Base-by-base conservation (phyloP, 2,329 filamentous ascomycete genomes). In the Botrytis cinerea region DNA sequence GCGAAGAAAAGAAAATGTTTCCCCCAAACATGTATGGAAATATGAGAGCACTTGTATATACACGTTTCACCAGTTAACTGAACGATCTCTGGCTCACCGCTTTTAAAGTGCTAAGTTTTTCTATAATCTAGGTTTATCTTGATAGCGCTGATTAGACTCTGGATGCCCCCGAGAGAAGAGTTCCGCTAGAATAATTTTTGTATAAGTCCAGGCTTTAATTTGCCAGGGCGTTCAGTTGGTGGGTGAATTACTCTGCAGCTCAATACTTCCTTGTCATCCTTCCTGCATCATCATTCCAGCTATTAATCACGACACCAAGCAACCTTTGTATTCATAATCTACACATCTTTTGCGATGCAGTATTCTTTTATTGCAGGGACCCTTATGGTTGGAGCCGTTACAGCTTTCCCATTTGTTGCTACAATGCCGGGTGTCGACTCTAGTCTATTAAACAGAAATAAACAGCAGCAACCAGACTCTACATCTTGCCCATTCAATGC, bases 401-500 rank as follows among this genome's bases (percentile, higher is more conserved):
- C 75, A 38, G 82, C 82, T 51, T 84, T 83, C 73, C 83, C 83
- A 7, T 84, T 81, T 74, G 82, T 84, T 6, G 77, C 80, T 14
- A 73, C 81, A 14, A 75, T 79, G 61, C 78, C 81, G 18, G 82
- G 82, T 35, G 80, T 84, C 25, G 81, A 84, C 72, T 80, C 80
- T 6, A 80, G 77, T 46, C 74, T 82, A 14, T 76, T 83, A 59
- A 77, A 74, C 20, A 16, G n/a, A 35, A 45, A 32, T 10, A 46
- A 35, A 64, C 73, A 77, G 38, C 75, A 62, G 43, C 54, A 62
- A 28, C 28, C 28, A 20, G 35, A 32, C 14, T 20, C 57, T 25
- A 4, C 14, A 5, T 35, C 22, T 46, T 62, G 54, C 18, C 68
- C 40, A 46, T 61, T 35, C 25, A 48, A 61, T n/a, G 18, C 68